A percentile compares a stretch with the other conserved stretches of the same genome.
Evolutionary conservation across 805 yeast genomes (phyloP).

Genomic region (Hagleromyces aurorensis): DNA sequence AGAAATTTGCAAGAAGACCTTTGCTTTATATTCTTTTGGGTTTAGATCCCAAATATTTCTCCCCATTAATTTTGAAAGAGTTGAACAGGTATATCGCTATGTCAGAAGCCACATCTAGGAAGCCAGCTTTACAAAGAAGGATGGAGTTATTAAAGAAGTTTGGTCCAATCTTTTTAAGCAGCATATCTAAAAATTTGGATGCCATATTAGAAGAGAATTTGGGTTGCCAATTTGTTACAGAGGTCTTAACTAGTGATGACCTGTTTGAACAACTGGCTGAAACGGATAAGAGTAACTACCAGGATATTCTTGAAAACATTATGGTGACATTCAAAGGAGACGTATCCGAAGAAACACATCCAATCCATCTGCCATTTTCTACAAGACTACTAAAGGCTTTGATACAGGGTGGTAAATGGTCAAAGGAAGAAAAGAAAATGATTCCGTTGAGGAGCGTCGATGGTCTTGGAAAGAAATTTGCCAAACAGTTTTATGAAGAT

Average conservation of each 20-base stretch:
- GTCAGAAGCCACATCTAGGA: conserved; percentile 69
- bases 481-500: conserved; percentile 43
- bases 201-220: conserved; percentile 57
- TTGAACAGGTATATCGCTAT: conserved; percentile 52
- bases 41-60: conserved; percentile 71
- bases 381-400: conserved; percentile 67
- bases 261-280: conserved; percentile 33
- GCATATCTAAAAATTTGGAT: conserved; percentile 43
- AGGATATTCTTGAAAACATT: conserved; percentile 46
- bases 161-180: conserved; percentile 54
- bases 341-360: conserved; percentile 55
- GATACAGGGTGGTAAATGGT: conserved; percentile 83
- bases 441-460: conserved; percentile 37
- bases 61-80: conserved; percentile 58
- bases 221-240: conserved; percentile 79
- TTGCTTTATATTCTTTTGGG: conserved; percentile 74
- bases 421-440: conserved; percentile 49
- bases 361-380: conserved; percentile 63
- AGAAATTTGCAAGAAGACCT: conserved; percentile 84
- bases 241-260: conserved; percentile 55
- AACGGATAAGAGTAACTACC: conserved; percentile 32
- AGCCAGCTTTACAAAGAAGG: conserved; percentile 72
- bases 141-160: conserved; percentile 57
- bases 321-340: conserved; percentile 59
- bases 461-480: conserved; percentile 54